Evolutionary conservation across 1,139 yeast species (phyloP), one percentile per base, ranked within the genome.

Genomic region (Diutina rugosa): DNA sequence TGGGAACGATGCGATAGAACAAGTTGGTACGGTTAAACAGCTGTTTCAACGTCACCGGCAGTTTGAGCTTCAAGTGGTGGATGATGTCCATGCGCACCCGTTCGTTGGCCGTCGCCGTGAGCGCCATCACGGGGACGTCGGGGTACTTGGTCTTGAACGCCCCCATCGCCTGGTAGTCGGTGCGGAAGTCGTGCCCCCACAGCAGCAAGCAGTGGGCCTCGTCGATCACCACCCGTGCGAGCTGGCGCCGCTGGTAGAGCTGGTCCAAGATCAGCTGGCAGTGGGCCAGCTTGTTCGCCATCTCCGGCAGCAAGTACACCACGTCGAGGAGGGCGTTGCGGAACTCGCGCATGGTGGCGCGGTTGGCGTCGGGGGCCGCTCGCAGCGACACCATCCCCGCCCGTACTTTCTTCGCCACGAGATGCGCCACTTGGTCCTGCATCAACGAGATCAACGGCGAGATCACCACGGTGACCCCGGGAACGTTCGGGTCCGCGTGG

Each of bases 151-250:
- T 69, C 64, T 90, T 89, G 68, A 95, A 87, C 61, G 78, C 78
- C 47, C 84, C 84, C 68, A 95, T 75, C 38, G 85, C 87, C 64
- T 90, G 89, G 70, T 95, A 95, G 68, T 93, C 98, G 0, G 98
- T 98, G 58, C 99, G 77, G 68, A 95, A 95, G 70, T 95, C 99
- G 69, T 95, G 99, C 18, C 99, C 99, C 99, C 99, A 95, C 10
- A 96, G 87, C 59, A 97, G 89, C 57, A 95, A 95, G 77, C 99
- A 95, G 71, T 95, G 99, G 0, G 99, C 99, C 67, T 95, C 99
- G 71, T 95, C 99, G 55, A 95, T 90, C 10, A 95, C 97, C 44
- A 95, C 80, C 56, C 98, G 75, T 0, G 97, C 96, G 49, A 95
- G 71, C 63, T 75, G 73, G 6, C 77, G 73, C 47, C 76, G 77